A percentile compares a stretch with the other conserved stretches of the same genome.
These are phyloP conservation scores for Phaseolus lunatus DNA, from an alignment of 306 rosid species.

Conservation along the genomic window DNA sequence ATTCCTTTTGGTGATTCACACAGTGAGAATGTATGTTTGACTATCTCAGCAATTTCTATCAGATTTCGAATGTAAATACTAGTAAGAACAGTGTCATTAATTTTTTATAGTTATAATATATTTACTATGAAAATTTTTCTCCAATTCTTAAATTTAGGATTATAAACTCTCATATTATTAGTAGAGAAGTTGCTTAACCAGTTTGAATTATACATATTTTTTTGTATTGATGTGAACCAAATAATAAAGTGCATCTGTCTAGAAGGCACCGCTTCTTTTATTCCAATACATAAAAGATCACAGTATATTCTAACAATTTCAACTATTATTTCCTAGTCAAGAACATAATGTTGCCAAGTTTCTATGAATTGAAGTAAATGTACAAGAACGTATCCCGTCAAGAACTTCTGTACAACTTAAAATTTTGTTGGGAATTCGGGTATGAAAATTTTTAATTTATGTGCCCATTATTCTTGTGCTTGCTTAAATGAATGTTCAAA, in stretches of 20 bases:
- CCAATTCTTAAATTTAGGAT: background rate
- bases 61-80: slow-evolving; percentile 28
- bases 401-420: background rate
- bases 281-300: background rate
- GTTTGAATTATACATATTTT: slow-evolving; percentile 1
- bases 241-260: slow-evolving; percentile 1
- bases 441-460: background rate
- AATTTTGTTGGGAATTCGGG: background rate
- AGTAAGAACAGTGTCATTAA: slow-evolving; percentile 1
- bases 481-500: background rate
- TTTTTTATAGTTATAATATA: slow-evolving; percentile 21
- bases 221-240: slow-evolving; percentile 5
- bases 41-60: slow-evolving; percentile 4
- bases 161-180: background rate
- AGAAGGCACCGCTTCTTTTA: background rate
- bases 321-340: slow-evolving; percentile 1
- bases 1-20: slow-evolving; percentile 9
- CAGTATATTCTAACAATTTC: slow-evolving; percentile 1
- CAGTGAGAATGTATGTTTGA: slow-evolving; percentile 26
- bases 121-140: background rate
- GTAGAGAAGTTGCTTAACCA: slow-evolving; percentile 5
- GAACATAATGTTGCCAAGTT: background rate
- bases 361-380: slow-evolving; percentile 13
- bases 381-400: slow-evolving; percentile 29
- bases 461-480: background rate